Evolutionary conservation across 2,329 filamentous ascomycete genomes (phyloP).

Genomic region (Ambrosiella xylebori): DNA sequence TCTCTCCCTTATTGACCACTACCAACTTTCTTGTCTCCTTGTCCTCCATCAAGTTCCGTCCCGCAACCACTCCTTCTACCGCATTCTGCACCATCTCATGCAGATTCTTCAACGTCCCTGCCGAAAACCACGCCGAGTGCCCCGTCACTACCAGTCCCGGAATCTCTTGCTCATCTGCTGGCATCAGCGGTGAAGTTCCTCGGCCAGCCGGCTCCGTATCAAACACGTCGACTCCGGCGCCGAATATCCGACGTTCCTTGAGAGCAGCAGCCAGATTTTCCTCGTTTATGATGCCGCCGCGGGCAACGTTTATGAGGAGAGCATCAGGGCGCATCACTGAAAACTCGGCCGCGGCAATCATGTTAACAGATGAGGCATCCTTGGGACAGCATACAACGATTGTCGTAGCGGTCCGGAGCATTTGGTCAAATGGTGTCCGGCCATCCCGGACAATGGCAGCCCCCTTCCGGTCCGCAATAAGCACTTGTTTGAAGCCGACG

Average conservation of each 20-base stretch:
- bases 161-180: slow-evolving; percentile 3
- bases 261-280: slow-evolving; percentile 20
- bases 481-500: slow-evolving; percentile 15
- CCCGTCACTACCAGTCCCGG: slow-evolving; percentile 7
- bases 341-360: slow-evolving; percentile 15
- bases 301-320: slow-evolving; percentile 18
- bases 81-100: slow-evolving; percentile 4
- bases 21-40: not conserved
- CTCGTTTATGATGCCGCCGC: slow-evolving; percentile 22
- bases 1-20: slow-evolving; percentile 5
- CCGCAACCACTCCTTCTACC: not conserved
- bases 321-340: slow-evolving; percentile 16
- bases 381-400: slow-evolving; percentile 17
- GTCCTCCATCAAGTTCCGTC: not conserved
- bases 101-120: slow-evolving; percentile 2
- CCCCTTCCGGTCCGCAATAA: slow-evolving; percentile 16
- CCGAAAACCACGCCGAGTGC: slow-evolving; percentile 10
- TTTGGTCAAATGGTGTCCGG: slow-evolving; percentile 14
- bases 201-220: slow-evolving; percentile 16
- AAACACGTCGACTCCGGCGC: slow-evolving; percentile 23
- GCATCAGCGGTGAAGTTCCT: slow-evolving; percentile 10
- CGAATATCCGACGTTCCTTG: slow-evolving; percentile 18
- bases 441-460: not conserved
- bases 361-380: slow-evolving; percentile 14
- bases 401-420: slow-evolving; percentile 16